Base-by-base conservation (phyloP, 192 early-diverging fungal genomes). In the Mortierella antarctica region DNA sequence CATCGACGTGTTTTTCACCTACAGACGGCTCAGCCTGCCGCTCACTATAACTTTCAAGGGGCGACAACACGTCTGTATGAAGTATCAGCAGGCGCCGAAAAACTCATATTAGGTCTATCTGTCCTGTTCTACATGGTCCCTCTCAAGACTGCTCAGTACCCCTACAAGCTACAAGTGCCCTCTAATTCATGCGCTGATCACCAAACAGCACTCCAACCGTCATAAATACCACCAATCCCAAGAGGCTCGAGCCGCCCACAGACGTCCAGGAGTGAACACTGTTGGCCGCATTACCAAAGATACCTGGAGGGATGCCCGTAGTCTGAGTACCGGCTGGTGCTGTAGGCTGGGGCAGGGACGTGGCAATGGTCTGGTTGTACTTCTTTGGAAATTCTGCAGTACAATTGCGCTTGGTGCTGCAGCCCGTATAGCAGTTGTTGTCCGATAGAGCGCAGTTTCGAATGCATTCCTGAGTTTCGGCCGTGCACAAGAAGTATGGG, bases 361-460 rank as follows among this genome's bases (percentile, higher is more conserved):
- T 79, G 1, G 76, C 68, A 23, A 79, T 53, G 49, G 69, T 71
- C 40, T 79, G 76, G 64, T 79, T 71, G 57, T 79, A 78, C 48
- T 78, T 78, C 45, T 78, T 78, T 39, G 75, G 75, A 52, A 71
- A 71, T 47, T 79, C 69, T 39, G 76, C 76, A 0, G 69, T 46
- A 23, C 76, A 71, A 45, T 57, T 79, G 50, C 76, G 62, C 23
- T 46, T 3, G 23, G 59, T 66, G 31, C 3, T 2, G 50, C 75
- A 78, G 40, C n/a, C 49, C 14, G 56, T 17, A 21, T 78, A 78
- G 51, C 75, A 78, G 20, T 61, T 52, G 21, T 78, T 70, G 63
- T 70, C 62, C 2, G 68, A 64, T 20, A 47, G 62, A 12, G 67
- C 55, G 62, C 75, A 78, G 44, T 4, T 12, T 0, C 55, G 14